Evolutionary conservation across 805 yeast species (phyloP), one percentile per base, ranked within the genome.

Genomic region (Scheffersomyces stipitis): DNA sequence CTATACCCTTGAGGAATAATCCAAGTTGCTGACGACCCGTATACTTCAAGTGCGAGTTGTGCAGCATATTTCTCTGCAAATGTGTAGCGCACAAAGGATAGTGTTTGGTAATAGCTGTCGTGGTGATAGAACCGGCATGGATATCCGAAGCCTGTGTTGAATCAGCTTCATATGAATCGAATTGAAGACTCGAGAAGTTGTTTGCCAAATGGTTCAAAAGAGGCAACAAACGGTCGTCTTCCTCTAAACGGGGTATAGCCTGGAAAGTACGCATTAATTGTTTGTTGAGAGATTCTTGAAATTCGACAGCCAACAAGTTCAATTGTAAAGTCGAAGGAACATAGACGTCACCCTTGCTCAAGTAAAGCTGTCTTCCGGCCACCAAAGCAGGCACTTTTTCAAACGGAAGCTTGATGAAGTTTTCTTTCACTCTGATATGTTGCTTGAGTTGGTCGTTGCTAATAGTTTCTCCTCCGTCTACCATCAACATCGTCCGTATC

Each of bases 201-300:
- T 77, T 73, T 0, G 95, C 79, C 31, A 93, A 62, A 52, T 90
- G 89, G 51, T 80, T 80, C 44, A 93, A 69, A 18, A 93, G 79
- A 1, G 97, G 97, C 34, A 89, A 65, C 30, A 93, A 64, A 40
- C 99, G 71, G 56, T 89, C 95, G 54, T 89, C 96, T 64, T 91
- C 98, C 54, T 89, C 96, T 38, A 91, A 66, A 8, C 90, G 73
- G 5, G 96, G 95, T 37, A 89, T 65, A 15, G 85, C 75, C 54
- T 84, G 85, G 49, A 88, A 81, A 0, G 97, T 86, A 31, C 71
- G 63, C 15, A 80, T 62, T 45, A 93, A 67, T 15, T 80, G 77
- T 13, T 60, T 55, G 2, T 59, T 56, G 36, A 90, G 64, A 38
- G 66, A 58, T 27, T 67, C 72, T 24, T 78, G 66, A 57, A 83